Conservation (phyloP, 2,329 filamentous ascomycete species). For the Ophiocordyceps camponoti-leonardi region DNA sequence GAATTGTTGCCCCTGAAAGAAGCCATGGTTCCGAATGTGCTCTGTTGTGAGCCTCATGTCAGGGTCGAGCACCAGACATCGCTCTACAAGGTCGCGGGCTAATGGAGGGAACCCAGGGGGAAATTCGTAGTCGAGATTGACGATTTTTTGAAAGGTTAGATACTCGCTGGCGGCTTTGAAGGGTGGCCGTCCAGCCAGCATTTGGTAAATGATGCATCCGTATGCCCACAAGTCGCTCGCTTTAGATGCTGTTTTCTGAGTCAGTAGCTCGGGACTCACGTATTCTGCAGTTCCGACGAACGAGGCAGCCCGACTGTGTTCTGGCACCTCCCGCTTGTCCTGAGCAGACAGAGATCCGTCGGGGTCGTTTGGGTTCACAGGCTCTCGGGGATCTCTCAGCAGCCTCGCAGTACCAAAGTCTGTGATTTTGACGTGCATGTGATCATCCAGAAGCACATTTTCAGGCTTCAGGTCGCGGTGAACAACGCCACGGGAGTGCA, state of each 20-base stretch:
- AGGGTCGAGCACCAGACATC: conserved; percentile 79
- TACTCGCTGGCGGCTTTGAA: conserved; percentile 97
- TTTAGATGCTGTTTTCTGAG: conserved; percentile 93
- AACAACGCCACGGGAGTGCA: conserved; percentile 92
- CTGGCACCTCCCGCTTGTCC: conserved; percentile 22
- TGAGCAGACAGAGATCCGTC: conserved; percentile 18
- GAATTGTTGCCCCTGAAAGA: conserved; percentile 78
- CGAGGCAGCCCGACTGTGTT: conserved; percentile 67
- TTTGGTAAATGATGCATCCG: conserved; percentile 93
- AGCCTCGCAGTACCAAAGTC: conserved; percentile 98
- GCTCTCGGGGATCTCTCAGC: conserved; percentile 28
- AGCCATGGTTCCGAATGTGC: conserved; percentile 91
- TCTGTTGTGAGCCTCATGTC: conserved; percentile 73
- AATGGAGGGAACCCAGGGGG: conserved; percentile 72
- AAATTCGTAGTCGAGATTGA: conserved; percentile 85
- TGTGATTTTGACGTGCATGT: conserved; percentile 97
- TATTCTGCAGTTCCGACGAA: conserved; percentile 98
- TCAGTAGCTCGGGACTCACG: conserved; percentile 91
- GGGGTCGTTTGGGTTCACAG: conserved; percentile 23
- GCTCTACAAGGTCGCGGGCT: conserved; percentile 77
- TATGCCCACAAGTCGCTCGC: conserved; percentile 97
- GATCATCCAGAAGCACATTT: conserved; percentile 84
- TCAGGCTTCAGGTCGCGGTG: conserved; percentile 95
- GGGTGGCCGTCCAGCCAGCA: conserved; percentile 85
- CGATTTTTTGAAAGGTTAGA: conserved; percentile 95